phyloP scores from a whole-genome alignment of 2,329 filamentous ascomycete species.

The Cordyceps javanica region DNA sequence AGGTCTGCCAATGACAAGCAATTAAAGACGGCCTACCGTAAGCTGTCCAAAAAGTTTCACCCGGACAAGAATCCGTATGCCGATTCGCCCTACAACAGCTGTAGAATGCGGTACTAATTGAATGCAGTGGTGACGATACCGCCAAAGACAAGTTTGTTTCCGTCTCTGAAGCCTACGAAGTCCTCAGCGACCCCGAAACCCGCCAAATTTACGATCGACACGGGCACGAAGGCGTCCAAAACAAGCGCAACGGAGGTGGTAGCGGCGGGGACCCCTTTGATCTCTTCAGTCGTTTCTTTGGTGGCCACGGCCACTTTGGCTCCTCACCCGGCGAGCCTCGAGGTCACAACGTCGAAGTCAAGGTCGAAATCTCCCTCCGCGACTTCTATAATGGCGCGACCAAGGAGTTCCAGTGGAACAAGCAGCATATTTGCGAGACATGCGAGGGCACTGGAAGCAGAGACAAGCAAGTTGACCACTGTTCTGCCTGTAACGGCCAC shows the following conservation, averaged over 20 bases:
- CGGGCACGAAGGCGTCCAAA: conserved; percentile 83
- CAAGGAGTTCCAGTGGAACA: conserved; percentile 84
- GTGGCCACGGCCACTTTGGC: conserved; percentile 80
- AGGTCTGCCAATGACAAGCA: conserved; percentile 77
- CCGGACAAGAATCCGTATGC: conserved; percentile 96
- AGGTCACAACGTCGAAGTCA: conserved; percentile 85
- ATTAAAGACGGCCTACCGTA: conserved; percentile 89
- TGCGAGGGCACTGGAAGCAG: conserved; percentile 82
- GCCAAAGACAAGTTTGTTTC: conserved; percentile 90
- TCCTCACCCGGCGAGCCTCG: conserved; percentile 65
- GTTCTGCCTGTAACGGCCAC: conserved; percentile 68
- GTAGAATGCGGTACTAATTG: neutral
- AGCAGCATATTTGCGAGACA: conserved; percentile 88
- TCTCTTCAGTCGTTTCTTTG: conserved; percentile 94
- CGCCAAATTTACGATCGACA: conserved; percentile 91
- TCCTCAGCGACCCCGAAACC: conserved; percentile 70
- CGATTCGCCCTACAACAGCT: conserved; percentile 1
- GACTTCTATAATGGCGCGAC: conserved; percentile 91
- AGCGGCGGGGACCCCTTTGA: conserved; percentile 81
- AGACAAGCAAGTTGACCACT: conserved; percentile 79
- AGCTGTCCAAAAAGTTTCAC: conserved; percentile 90
- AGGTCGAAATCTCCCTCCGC: conserved; percentile 68
- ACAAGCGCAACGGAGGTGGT: conserved; percentile 66
- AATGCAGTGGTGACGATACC: conserved; percentile 61
- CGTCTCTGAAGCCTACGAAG: conserved; percentile 92